These are phyloP conservation scores for Fusarium circinatum DNA, from an alignment of 2,329 filamentous ascomycete genomes.

Conservation along the genomic window DNA sequence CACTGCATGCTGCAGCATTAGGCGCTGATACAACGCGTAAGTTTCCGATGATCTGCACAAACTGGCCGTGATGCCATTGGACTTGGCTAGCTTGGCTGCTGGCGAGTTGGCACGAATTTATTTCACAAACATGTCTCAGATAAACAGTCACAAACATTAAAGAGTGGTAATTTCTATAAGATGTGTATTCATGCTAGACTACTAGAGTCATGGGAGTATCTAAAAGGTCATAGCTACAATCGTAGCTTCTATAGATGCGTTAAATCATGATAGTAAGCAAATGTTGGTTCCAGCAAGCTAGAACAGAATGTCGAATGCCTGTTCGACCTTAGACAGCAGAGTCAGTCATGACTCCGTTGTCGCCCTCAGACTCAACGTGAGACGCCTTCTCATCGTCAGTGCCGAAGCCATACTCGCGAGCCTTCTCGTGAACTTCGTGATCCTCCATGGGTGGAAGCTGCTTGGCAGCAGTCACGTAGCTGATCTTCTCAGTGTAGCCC, in stretches of 20 bases:
- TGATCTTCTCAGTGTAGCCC: conserved; percentile 67
- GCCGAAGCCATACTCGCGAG: conserved; percentile 20
- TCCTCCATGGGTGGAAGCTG: conserved; percentile 56
- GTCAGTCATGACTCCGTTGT: conserved; percentile 15
- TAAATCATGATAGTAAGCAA: not conserved
- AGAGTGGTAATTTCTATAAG: not conserved
- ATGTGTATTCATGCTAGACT: conserved; percentile 1
- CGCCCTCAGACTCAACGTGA: conserved; percentile 12
- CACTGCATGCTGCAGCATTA: not conserved
- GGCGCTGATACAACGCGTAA: not conserved
- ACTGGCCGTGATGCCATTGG: rapidly evolving
- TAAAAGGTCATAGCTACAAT: conserved; percentile 3
- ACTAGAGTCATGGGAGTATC: conserved; percentile 11
- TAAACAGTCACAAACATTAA: not conserved
- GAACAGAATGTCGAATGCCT: not conserved
- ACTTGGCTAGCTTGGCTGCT: too few species aligned
- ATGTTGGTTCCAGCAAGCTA: not conserved
- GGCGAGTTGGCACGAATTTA: too few species aligned
- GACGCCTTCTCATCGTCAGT: conserved; percentile 16
- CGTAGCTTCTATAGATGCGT: conserved; percentile 3
- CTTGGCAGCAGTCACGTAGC: conserved; percentile 66
- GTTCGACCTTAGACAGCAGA: conserved; percentile 11
- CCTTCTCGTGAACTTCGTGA: conserved; percentile 25
- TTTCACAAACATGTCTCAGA: too few species aligned
- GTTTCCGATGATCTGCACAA: not conserved